phyloP scores from a whole-genome alignment of 805 yeast genomes.

The Wickerhamomyces alni region DNA sequence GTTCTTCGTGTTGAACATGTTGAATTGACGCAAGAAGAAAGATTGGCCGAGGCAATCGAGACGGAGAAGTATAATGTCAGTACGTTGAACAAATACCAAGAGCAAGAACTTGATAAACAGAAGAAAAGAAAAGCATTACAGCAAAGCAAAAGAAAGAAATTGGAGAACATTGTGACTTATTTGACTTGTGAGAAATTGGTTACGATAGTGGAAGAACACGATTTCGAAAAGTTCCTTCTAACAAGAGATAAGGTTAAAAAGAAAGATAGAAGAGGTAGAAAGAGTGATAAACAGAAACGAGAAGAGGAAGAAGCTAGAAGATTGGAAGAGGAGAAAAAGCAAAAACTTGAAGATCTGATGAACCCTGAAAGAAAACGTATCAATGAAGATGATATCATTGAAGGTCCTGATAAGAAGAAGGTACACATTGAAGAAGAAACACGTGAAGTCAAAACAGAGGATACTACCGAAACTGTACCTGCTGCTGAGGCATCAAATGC shows the following conservation, averaged over 20 bases:
- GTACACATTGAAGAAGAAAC: neutral
- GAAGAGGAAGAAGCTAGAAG: constrained; percentile 26
- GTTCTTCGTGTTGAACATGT: constrained; percentile 33
- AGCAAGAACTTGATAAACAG: constrained; percentile 78
- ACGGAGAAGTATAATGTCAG: constrained; percentile 75
- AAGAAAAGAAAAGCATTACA: constrained; percentile 70
- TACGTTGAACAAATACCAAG: constrained; percentile 71
- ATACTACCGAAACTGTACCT: too few relatives aligned
- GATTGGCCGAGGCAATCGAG: constrained; percentile 69
- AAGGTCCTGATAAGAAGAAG: neutral
- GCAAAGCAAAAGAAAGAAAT: constrained; percentile 54
- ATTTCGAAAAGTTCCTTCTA: constrained; percentile 35
- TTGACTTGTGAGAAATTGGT: constrained; percentile 42
- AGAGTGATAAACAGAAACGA: constrained; percentile 35
- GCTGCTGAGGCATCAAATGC: neutral
- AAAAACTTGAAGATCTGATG: constrained; percentile 22
- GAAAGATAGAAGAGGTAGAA: constrained; percentile 38
- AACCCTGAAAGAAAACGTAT: constrained; percentile 8
- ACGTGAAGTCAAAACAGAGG: neutral
- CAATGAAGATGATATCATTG: neutral
- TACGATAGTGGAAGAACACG: constrained; percentile 60
- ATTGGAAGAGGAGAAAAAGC: constrained; percentile 22
- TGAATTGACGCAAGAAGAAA: constrained; percentile 40
- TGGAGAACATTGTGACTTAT: constrained; percentile 55
- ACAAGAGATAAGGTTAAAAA: constrained; percentile 35